Conservation (phyloP, 73 alveolate species). For the Paramecium primaurelia region DNA sequence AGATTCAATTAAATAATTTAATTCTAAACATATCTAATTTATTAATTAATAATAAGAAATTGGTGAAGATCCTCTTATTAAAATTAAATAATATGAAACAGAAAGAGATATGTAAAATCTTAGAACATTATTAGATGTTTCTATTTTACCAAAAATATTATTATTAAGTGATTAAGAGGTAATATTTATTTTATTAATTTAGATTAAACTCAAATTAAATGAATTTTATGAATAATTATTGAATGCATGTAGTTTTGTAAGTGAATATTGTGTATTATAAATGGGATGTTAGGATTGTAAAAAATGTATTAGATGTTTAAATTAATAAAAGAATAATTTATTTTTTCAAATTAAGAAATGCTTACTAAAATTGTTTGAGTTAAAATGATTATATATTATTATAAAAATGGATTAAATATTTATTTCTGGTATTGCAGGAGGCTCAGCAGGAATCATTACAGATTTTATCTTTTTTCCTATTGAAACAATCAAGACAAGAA, state of each 20-base stretch:
- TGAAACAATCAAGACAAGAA: constrained; percentile 79
- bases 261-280: not conserved
- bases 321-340: not conserved
- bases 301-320: not conserved
- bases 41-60: not conserved
- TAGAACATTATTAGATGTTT: not conserved
- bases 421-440: constrained; percentile 73
- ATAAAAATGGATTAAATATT: not conserved
- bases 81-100: not conserved
- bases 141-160: not conserved
- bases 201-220: not conserved
- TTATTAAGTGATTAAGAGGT: not conserved
- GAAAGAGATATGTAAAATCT: constrained; percentile 5
- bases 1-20: not conserved
- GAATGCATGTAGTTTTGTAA: not conserved
- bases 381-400: constrained; percentile 21
- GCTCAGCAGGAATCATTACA: constrained; percentile 77
- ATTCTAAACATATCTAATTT: not conserved
- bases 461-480: constrained; percentile 78
- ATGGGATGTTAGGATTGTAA: not conserved
- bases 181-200: not conserved
- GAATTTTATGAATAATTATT: not conserved
- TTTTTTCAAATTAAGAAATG: not conserved
- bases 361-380: not conserved
- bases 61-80: not conserved